These are phyloP conservation scores for Cladobotryum mycophilum DNA, from an alignment of 2,329 filamentous ascomycete species.

Conservation along the genomic window DNA sequence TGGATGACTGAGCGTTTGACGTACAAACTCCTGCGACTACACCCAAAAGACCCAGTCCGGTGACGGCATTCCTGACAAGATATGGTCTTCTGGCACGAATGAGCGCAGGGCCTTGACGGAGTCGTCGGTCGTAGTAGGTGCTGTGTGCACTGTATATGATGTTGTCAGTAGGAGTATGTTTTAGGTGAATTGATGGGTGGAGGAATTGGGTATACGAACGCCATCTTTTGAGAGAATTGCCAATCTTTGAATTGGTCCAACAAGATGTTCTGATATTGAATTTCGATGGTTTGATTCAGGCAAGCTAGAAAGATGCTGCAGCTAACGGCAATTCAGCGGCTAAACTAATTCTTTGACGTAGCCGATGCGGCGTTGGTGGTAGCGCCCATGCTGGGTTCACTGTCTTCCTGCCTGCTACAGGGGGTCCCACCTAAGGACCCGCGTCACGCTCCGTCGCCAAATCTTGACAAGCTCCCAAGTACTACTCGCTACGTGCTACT, in stretches of 20 bases:
- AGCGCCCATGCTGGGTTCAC: too few relatives aligned
- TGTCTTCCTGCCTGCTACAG: background rate
- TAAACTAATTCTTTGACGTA: constrained; percentile 8
- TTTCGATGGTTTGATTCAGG: constrained; percentile 2
- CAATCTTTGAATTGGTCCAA: background rate
- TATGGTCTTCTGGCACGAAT: constrained; percentile 89
- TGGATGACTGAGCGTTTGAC: constrained; percentile 34
- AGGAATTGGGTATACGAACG: background rate
- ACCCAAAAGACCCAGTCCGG: constrained; percentile 66
- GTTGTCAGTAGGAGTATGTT: background rate
- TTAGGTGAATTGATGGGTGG: too few relatives aligned
- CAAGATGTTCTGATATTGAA: too few relatives aligned
- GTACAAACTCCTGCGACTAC: constrained; percentile 84
- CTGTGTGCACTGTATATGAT: constrained; percentile 38
- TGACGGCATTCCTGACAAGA: constrained; percentile 79
- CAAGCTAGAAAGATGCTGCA: constrained; percentile 15
- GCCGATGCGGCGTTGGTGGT: background rate
- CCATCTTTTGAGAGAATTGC: background rate
- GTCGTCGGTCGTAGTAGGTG: constrained; percentile 87
- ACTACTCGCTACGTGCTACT: background rate
- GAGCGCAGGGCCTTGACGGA: constrained; percentile 79
- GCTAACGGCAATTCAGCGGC: constrained; percentile 20
- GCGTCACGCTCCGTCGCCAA: constrained; percentile 14
- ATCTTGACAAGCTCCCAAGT: constrained; percentile 7
- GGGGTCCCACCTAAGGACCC: constrained; percentile 8